Conservation (phyloP, 805 yeast genomes). For the Zygoascus bituminiphila region DNA sequence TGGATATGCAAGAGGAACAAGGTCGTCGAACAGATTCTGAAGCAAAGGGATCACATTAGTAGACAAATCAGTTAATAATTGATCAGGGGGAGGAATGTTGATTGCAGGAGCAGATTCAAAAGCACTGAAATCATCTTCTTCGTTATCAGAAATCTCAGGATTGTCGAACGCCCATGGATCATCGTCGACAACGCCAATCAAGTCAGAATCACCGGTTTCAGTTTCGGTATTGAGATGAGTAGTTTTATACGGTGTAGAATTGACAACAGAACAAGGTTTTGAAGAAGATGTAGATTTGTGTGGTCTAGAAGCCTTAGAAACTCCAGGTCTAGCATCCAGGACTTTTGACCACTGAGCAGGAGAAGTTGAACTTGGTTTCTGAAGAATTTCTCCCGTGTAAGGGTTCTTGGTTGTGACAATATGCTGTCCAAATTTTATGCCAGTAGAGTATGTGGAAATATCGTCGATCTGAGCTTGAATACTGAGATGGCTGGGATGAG, state of each 20-base stretch:
- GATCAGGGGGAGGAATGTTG: slow-evolving; percentile 27
- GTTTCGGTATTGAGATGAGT: background rate
- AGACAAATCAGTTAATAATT: slow-evolving; percentile 11
- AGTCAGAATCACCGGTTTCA: background rate
- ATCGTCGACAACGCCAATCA: background rate
- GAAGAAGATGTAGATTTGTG: background rate
- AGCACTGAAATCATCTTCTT: slow-evolving; percentile 26
- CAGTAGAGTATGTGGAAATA: slow-evolving; percentile 3
- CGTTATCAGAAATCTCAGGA: background rate
- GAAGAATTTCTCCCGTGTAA: slow-evolving; percentile 1
- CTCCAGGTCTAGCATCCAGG: slow-evolving; percentile 4
- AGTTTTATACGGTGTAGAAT: background rate
- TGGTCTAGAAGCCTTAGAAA: background rate
- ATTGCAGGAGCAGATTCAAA: slow-evolving; percentile 7
- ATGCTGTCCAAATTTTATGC: slow-evolving; percentile 19
- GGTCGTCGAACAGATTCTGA: slow-evolving; percentile 11
- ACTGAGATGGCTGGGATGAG: background rate
- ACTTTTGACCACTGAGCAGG: slow-evolving; percentile 16
- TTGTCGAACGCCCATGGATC: slow-evolving; percentile 7
- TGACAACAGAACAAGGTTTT: background rate
- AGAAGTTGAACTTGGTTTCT: slow-evolving; percentile 2
- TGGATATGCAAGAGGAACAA: slow-evolving; percentile 18
- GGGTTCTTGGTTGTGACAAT: slow-evolving; percentile 6
- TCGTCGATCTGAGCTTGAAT: slow-evolving; percentile 6
- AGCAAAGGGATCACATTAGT: slow-evolving; percentile 17